A percentile compares a stretch with the other conserved stretches of the same genome.
These are phyloP conservation scores for Schizophyllum amplum DNA, from an alignment of 1,284 basidiomycete species.

Conservation along the genomic window DNA sequence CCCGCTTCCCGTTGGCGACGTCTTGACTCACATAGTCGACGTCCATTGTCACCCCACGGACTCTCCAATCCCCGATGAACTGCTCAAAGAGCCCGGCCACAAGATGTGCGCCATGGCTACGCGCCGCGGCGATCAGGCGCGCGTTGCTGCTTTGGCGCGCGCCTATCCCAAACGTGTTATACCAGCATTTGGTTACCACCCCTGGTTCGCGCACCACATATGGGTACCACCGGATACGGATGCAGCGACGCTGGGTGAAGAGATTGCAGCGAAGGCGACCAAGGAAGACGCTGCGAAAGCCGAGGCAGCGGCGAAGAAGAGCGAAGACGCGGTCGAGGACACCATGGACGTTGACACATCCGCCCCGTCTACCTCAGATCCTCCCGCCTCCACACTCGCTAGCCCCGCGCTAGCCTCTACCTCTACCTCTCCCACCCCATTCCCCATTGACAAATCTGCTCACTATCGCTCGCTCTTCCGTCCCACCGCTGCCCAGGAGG, in stretches of 20 bases:
- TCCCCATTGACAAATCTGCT: slow-evolving; percentile 36
- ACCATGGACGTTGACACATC: too few relatives aligned
- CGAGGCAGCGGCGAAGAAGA: too few relatives aligned
- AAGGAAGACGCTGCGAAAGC: background rate
- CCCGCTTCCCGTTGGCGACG: slow-evolving; percentile 25
- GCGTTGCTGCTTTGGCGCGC: slow-evolving; percentile 52
- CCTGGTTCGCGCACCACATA: slow-evolving; percentile 76
- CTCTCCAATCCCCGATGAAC: slow-evolving; percentile 32
- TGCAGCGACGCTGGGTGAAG: background rate
- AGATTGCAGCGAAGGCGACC: background rate
- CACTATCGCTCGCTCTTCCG: slow-evolving; percentile 64
- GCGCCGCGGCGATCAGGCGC: slow-evolving; percentile 49
- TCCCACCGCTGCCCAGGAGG: slow-evolving; percentile 22
- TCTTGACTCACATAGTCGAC: slow-evolving; percentile 62
- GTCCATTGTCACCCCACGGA: slow-evolving; percentile 81
- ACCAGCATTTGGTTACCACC: slow-evolving; percentile 82
- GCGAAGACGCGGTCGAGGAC: too few relatives aligned
- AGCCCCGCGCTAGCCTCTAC: background rate
- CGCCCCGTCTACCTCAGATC: background rate
- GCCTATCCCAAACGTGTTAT: slow-evolving; percentile 56
- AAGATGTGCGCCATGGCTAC: slow-evolving; percentile 75
- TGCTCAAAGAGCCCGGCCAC: slow-evolving; percentile 41
- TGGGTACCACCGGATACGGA: slow-evolving; percentile 24
- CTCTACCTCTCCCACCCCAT: background rate
- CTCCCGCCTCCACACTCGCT: background rate